Evolutionary conservation across 1,284 basidiomycete species (phyloP).

Genomic region (Fomitiporia mediterranea): DNA sequence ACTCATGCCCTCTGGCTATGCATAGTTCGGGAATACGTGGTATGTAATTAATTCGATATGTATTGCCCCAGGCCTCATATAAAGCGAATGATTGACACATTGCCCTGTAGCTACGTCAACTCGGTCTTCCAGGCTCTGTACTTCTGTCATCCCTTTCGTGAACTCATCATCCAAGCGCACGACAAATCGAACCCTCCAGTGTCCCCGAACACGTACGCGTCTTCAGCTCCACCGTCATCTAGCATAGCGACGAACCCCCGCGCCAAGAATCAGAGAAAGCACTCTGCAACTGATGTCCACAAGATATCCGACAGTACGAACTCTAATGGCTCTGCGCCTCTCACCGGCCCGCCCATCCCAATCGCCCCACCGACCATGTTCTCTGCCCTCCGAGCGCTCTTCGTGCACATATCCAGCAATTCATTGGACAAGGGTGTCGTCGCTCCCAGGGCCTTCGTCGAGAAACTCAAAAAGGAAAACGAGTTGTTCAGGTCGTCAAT

Average conservation of each 20-base stretch:
- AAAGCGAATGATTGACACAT: constrained; percentile 24
- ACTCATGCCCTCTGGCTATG: constrained; percentile 13
- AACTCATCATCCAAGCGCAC: constrained; percentile 61
- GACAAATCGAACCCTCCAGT: constrained; percentile 35
- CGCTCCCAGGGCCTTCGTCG: constrained; percentile 83
- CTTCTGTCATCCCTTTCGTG: constrained; percentile 77
- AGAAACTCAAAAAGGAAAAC: constrained; percentile 86
- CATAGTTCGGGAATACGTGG: constrained; percentile 84
- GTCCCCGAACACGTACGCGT: constrained; percentile 22
- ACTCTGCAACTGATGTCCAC: constrained; percentile 33
- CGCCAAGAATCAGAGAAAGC: constrained; percentile 32
- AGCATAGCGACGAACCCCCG: constrained; percentile 25
- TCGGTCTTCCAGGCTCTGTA: constrained; percentile 96
- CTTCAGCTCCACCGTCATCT: constrained; percentile 24
- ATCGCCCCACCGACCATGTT: constrained; percentile 74
- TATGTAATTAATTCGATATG: constrained; percentile 31
- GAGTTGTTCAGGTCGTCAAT: constrained; percentile 81
- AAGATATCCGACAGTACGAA: constrained; percentile 23
- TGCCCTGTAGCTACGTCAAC: constrained; percentile 80
- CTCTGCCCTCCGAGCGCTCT: constrained; percentile 88
- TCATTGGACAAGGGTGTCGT: constrained; percentile 78
- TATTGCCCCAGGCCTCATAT: constrained; percentile 1
- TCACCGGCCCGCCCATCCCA: constrained; percentile 39
- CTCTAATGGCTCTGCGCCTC: constrained; percentile 26
- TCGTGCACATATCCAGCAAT: constrained; percentile 74